phyloP scores from a whole-genome alignment of 768 basidiomycete species.

The Tricholoma hemisulphureum region DNA sequence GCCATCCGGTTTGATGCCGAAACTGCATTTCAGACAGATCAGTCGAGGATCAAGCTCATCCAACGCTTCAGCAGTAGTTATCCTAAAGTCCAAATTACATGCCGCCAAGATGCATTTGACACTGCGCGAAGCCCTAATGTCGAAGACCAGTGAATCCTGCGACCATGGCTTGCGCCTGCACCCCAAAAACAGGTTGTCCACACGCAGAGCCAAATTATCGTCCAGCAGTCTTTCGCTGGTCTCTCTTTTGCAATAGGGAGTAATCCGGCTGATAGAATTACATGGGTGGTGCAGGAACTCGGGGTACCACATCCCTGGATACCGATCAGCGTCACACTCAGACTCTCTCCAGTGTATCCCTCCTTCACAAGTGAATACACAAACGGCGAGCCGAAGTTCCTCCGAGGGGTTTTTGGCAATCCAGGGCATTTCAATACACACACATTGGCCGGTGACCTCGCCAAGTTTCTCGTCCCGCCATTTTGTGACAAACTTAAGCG shows the following conservation, averaged over 20 bases:
- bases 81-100: conserved; percentile 24
- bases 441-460: not conserved
- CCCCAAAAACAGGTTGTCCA: conserved; percentile 7
- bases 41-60: conserved; percentile 31
- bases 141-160: conserved; percentile 22
- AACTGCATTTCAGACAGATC: conserved; percentile 36
- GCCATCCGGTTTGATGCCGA: conserved; percentile 32
- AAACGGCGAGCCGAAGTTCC: conserved; percentile 18
- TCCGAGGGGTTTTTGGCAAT: not conserved
- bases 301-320: conserved; percentile 31
- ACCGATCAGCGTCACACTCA: not conserved
- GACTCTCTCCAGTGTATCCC: not conserved
- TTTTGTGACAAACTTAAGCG: not conserved
- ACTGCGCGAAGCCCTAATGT: conserved; percentile 28
- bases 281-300: conserved; percentile 35
- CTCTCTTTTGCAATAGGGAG: not conserved
- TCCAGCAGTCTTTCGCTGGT: not conserved
- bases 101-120: conserved; percentile 31
- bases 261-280: conserved; percentile 16
- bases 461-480: not conserved
- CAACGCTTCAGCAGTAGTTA: conserved; percentile 25
- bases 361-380: conserved; percentile 29
- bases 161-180: conserved; percentile 23
- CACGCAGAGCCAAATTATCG: conserved; percentile 12
- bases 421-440: not conserved